These are phyloP conservation scores for Fimicolochytrium jonesii DNA, from an alignment of 192 early-diverging fungal genomes.

Conservation along the genomic window DNA sequence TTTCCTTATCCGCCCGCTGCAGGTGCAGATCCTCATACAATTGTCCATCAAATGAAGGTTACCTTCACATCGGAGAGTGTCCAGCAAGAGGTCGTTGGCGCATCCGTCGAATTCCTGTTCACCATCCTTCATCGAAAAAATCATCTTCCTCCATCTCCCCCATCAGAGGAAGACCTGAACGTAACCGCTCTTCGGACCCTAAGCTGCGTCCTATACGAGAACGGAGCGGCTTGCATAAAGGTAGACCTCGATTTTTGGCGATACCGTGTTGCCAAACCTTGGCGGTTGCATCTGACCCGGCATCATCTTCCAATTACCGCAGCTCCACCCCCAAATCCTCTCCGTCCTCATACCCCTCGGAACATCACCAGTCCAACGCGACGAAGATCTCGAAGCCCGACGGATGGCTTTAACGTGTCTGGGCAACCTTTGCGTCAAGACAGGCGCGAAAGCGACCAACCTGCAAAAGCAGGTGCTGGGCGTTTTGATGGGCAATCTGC, in stretches of 20 bases:
- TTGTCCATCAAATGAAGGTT: neutral
- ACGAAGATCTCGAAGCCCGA: neutral
- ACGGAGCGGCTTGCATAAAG: slow-evolving; percentile 13
- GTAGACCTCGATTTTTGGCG: too few species aligned
- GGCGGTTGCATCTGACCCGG: too few species aligned
- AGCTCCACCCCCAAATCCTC: slow-evolving; percentile 4
- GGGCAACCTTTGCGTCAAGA: slow-evolving; percentile 59
- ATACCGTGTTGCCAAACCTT: too few species aligned
- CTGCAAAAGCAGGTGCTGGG: slow-evolving; percentile 49
- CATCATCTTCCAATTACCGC: too few species aligned
- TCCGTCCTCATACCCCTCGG: neutral
- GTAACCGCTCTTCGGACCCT: slow-evolving; percentile 1
- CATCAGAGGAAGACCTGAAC: neutral
- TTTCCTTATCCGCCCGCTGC: too few species aligned
- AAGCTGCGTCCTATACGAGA: slow-evolving; percentile 23
- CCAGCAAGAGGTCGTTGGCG: slow-evolving; percentile 3
- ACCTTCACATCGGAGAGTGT: neutral
- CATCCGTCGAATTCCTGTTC: slow-evolving; percentile 6
- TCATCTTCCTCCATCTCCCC: neutral
- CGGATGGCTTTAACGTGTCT: slow-evolving; percentile 62
- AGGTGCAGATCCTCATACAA: too few species aligned
- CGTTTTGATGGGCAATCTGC: slow-evolving; percentile 43
- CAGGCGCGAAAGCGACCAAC: slow-evolving; percentile 45
- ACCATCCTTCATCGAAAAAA: neutral
- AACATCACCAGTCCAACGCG: neutral